Conservation (phyloP, 2,329 filamentous ascomycete genomes). For the Beauveria bassiana region DNA sequence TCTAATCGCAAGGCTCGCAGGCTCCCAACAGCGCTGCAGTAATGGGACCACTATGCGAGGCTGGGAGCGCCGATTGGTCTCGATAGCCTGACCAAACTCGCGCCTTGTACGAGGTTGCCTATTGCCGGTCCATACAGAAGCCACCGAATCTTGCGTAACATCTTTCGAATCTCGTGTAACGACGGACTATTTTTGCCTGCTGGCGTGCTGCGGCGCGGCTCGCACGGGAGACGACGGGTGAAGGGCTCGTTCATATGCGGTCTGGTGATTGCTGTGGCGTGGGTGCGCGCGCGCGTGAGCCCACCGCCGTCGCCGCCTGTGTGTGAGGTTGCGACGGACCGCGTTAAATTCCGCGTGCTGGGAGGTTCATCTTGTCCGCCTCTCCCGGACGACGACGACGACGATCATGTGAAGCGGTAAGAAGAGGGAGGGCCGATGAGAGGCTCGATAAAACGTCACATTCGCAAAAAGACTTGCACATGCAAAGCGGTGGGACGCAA, state of each 20-base stretch:
- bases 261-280: neutral
- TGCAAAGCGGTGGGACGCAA: too few relatives aligned
- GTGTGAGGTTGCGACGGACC: slow-evolving; percentile 1
- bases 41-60: neutral
- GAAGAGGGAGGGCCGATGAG: neutral
- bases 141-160: too few relatives aligned
- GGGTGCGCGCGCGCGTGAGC: too few relatives aligned
- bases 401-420: neutral
- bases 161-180: too few relatives aligned
- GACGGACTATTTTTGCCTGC: too few relatives aligned
- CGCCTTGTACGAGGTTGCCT: too few relatives aligned
- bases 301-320: neutral
- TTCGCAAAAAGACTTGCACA: too few relatives aligned
- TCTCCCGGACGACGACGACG: neutral
- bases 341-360: neutral
- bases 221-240: too few relatives aligned
- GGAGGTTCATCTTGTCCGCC: neutral
- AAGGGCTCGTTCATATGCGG: too few relatives aligned
- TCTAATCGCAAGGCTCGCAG: neutral
- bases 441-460: too few relatives aligned
- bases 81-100: neutral
- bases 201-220: too few relatives aligned
- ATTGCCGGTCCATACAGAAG: too few relatives aligned
- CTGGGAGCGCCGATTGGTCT: neutral
- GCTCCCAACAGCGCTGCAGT: neutral